Percentiles rank a stretch among this genome's conserved stretches.
These are phyloP conservation scores for Pseudopyrenochaeta lycopersici DNA, from an alignment of 2,329 filamentous ascomycete genomes.

Conservation along the genomic window DNA sequence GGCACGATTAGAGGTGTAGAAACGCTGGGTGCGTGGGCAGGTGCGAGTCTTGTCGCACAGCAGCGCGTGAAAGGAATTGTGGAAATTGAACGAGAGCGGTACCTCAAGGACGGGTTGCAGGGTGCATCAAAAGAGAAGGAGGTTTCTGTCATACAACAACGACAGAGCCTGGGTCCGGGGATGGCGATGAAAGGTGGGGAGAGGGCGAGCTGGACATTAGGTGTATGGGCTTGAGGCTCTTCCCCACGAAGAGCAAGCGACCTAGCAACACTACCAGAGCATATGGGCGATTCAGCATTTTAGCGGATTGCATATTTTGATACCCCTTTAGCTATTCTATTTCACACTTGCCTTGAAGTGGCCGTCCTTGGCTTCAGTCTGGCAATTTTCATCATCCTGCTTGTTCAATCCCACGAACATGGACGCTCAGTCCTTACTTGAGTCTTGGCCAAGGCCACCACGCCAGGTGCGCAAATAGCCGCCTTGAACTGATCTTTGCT, in stretches of 20 bases:
- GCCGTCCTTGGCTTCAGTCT: too few species aligned
- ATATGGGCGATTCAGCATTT: not conserved
- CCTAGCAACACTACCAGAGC: not conserved
- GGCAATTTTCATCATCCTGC: too few species aligned
- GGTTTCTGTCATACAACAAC: conserved; percentile 64
- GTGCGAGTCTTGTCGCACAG: conserved; percentile 74
- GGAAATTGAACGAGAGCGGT: conserved; percentile 75
- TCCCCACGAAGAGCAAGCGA: not conserved
- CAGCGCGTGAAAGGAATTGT: conserved; percentile 74
- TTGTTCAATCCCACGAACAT: too few species aligned
- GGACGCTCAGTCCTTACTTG: too few species aligned
- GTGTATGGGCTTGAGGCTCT: conserved; percentile 46
- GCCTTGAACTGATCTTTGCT: too few species aligned
- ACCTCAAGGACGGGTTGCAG: conserved; percentile 71
- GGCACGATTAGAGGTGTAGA: conserved; percentile 73
- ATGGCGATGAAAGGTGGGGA: conserved; percentile 41
- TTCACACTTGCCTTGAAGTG: too few species aligned
- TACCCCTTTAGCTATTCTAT: conserved; percentile 7
- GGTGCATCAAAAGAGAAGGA: conserved; percentile 70
- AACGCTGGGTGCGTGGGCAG: conserved; percentile 77
- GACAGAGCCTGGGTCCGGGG: conserved; percentile 71
- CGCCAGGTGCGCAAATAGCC: too few species aligned
- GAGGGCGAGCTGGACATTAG: conserved; percentile 50
- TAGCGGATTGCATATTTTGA: conserved; percentile 5
- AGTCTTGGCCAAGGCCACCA: too few species aligned